Evolutionary conservation across 148 eudicot genomes (phyloP).

Genomic region (Fagopyrum esculentum): DNA sequence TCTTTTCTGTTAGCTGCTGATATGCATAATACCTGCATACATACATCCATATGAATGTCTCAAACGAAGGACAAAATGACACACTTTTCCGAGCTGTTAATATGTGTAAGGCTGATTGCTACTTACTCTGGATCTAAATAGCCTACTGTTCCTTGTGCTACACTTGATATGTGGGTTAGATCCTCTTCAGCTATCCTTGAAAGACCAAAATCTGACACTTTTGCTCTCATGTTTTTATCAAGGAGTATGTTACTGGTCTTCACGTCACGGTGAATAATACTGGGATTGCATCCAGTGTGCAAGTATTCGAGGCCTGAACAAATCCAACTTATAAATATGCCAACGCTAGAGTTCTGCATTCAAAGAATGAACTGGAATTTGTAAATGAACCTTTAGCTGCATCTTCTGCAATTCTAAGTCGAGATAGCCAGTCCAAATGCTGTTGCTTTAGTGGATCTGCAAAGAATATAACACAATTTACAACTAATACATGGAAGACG

Average conservation of each 20-base stretch:
- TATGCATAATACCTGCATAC: conserved; percentile 68
- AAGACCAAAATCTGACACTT: conserved; percentile 92
- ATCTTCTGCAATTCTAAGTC: conserved; percentile 88
- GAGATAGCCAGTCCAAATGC: conserved; percentile 79
- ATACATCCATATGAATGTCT: background rate
- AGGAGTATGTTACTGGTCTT: conserved; percentile 96
- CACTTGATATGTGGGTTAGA: conserved; percentile 78
- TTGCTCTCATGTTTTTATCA: conserved; percentile 94
- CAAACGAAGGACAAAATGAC: background rate
- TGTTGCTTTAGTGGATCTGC: conserved; percentile 54
- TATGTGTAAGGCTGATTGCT: background rate
- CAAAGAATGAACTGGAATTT: conserved; percentile 9
- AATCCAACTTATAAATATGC: conserved; percentile 7
- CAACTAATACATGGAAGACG: background rate
- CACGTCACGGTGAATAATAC: conserved; percentile 91
- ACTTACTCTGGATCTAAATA: conserved; percentile 96
- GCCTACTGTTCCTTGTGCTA: conserved; percentile 89
- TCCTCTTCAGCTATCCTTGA: conserved; percentile 89
- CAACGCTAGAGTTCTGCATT: background rate
- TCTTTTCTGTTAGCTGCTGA: conserved; percentile 84
- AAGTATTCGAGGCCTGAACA: conserved; percentile 82
- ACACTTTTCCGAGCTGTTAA: background rate
- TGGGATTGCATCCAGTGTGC: conserved; percentile 95
- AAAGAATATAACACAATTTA: conserved; percentile 9
- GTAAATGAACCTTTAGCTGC: conserved; percentile 76